Evolutionary conservation across 495 filamentous ascomycete species (phyloP).

Genomic region (Rhizodiscina lignyota): DNA sequence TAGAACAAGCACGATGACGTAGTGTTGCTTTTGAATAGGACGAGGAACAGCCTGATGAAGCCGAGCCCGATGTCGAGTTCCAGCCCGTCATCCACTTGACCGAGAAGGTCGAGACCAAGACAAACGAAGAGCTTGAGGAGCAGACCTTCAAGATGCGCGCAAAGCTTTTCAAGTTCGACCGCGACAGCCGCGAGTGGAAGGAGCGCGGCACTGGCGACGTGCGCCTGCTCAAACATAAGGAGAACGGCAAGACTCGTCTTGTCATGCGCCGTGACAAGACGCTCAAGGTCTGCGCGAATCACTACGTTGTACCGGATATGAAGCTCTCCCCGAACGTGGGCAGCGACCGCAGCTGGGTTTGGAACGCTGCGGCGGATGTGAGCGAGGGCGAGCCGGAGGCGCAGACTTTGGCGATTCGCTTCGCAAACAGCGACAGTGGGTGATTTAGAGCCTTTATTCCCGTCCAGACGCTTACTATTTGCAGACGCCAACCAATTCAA

Average conservation of each 20-base stretch:
- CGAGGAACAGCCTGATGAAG: slow-evolving; percentile 29
- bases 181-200: slow-evolving; percentile 89
- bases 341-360: slow-evolving; percentile 96
- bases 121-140: slow-evolving; percentile 96
- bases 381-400: slow-evolving; percentile 96
- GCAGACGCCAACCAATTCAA: slow-evolving; percentile 94
- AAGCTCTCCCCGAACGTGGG: slow-evolving; percentile 95
- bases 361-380: slow-evolving; percentile 95
- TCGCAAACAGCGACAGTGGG: slow-evolving; percentile 95
- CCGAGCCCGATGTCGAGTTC: slow-evolving; percentile 84
- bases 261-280: slow-evolving; percentile 99
- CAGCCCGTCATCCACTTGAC: slow-evolving; percentile 89
- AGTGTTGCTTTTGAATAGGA: slow-evolving; percentile 1
- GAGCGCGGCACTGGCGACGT: slow-evolving; percentile 97
- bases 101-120: slow-evolving; percentile 91
- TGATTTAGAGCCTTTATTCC: slow-evolving; percentile 6
- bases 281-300: slow-evolving; percentile 99
- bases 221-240: slow-evolving; percentile 90
- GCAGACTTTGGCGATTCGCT: slow-evolving; percentile 88
- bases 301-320: slow-evolving; percentile 99
- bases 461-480: slow-evolving; percentile 7
- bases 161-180: slow-evolving; percentile 97
- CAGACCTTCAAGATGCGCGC: slow-evolving; percentile 98
- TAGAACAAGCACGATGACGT: too few species aligned
- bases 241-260: slow-evolving; percentile 91